These are phyloP conservation scores for Brassica nigra DNA, from an alignment of 345 rosid genomes.

Conservation along the genomic window DNA sequence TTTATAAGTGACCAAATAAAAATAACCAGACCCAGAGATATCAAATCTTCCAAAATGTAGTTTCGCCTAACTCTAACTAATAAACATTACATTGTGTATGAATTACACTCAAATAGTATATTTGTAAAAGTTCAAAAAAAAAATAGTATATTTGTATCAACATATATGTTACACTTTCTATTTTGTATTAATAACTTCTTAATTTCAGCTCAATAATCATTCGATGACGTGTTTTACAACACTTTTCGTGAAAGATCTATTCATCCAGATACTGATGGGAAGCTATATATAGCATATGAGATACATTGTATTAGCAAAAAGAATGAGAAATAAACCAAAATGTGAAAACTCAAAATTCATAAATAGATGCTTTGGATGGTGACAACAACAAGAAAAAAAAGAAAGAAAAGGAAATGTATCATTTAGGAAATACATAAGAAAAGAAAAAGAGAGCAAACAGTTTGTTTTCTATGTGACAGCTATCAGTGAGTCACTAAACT, in stretches of 20 bases:
- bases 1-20: neutral
- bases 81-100: neutral
- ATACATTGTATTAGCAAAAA: conserved; percentile 21
- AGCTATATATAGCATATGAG: conserved; percentile 10
- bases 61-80: neutral
- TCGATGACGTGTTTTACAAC: conserved; percentile 8
- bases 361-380: conserved; percentile 24
- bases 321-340: neutral
- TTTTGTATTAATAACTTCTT: neutral
- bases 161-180: neutral
- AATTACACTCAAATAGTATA: neutral
- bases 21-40: neutral
- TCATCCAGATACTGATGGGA: conserved; percentile 21
- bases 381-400: neutral
- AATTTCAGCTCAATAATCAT: conserved; percentile 10
- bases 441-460: conserved; percentile 27
- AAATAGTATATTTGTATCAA: neutral
- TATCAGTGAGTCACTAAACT: conserved; percentile 38
- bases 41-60: conserved; percentile 1
- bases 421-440: conserved; percentile 24
- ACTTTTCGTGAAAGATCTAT: conserved; percentile 10
- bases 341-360: neutral
- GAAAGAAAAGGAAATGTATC: neutral
- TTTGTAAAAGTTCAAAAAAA: too few species aligned
- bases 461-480: conserved; percentile 38